Conservation (phyloP, 805 yeast species). For the Yamadazyma olivae region DNA sequence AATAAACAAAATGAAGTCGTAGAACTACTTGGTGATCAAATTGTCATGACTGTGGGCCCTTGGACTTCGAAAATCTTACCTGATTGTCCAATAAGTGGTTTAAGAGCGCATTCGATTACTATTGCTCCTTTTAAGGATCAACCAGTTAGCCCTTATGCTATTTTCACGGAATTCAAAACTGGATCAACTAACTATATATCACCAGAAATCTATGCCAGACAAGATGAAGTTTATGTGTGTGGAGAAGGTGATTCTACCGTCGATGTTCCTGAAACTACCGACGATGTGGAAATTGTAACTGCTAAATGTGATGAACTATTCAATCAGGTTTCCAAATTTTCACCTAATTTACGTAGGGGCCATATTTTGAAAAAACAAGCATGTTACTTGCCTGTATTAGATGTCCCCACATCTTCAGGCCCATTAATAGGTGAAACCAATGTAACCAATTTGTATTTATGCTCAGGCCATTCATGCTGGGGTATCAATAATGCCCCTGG, state of each 20-base stretch:
- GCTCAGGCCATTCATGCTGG: slow-evolving; percentile 98
- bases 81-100: slow-evolving; percentile 90
- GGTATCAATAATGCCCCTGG: slow-evolving; percentile 98
- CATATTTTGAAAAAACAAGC: slow-evolving; percentile 83
- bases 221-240: slow-evolving; percentile 93
- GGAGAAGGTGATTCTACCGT: slow-evolving; percentile 95
- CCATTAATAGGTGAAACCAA: slow-evolving; percentile 94
- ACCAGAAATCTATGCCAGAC: slow-evolving; percentile 93
- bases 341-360: slow-evolving; percentile 69
- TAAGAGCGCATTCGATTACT: slow-evolving; percentile 93
- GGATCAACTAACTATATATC: slow-evolving; percentile 67
- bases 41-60: slow-evolving; percentile 90
- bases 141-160: slow-evolving; percentile 85
- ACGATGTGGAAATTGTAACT: slow-evolving; percentile 83
- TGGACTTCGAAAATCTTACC: slow-evolving; percentile 93
- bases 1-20: slow-evolving; percentile 22
- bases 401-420: slow-evolving; percentile 88
- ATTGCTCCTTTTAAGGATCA: slow-evolving; percentile 72
- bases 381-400: slow-evolving; percentile 91
- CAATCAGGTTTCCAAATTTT: slow-evolving; percentile 72
- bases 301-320: slow-evolving; percentile 88
- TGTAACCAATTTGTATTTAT: slow-evolving; percentile 71
- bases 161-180: slow-evolving; percentile 86
- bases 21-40: slow-evolving; percentile 64
- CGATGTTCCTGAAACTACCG: slow-evolving; percentile 90